Evolutionary conservation across 768 basidiomycete genomes (phyloP).

Genomic region (Naganishia vishniacii): DNA sequence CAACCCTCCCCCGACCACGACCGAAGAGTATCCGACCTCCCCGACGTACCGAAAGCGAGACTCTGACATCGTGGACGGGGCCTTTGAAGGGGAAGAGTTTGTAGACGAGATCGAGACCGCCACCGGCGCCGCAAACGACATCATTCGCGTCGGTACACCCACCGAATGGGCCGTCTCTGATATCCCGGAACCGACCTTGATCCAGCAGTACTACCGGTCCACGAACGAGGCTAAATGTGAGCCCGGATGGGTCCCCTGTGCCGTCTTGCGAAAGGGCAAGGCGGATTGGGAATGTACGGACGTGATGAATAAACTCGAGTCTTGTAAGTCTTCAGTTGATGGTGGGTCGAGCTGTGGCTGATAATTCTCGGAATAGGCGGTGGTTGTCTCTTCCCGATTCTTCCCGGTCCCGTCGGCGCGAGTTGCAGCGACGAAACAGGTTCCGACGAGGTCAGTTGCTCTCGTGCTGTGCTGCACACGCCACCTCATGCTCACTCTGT

Average conservation of each 20-base stretch:
- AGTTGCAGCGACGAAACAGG: conserved; percentile 1
- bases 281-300: conserved; percentile 18
- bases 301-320: not conserved
- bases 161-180: not conserved
- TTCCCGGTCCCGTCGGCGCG: not conserved
- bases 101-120: not conserved
- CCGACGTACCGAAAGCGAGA: not conserved
- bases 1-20: conserved; percentile 1
- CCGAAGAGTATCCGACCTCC: not conserved
- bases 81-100: not conserved
- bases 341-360: not conserved
- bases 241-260: conserved; percentile 9
- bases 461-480: not conserved
- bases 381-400: conserved; percentile 5
- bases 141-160: not conserved
- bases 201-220: conserved; percentile 19
- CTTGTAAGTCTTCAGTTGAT: not conserved
- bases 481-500: not conserved
- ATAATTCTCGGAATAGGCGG: not conserved
- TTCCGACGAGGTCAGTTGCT: not conserved
- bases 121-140: not conserved
- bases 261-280: not conserved
- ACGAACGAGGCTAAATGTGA: not conserved
- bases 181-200: conserved; percentile 12
- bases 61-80: not conserved